Evolutionary conservation across 2,329 filamentous ascomycete species (phyloP), one percentile per base, ranked within the genome.

Genomic region (Huntiella omanensis): DNA sequence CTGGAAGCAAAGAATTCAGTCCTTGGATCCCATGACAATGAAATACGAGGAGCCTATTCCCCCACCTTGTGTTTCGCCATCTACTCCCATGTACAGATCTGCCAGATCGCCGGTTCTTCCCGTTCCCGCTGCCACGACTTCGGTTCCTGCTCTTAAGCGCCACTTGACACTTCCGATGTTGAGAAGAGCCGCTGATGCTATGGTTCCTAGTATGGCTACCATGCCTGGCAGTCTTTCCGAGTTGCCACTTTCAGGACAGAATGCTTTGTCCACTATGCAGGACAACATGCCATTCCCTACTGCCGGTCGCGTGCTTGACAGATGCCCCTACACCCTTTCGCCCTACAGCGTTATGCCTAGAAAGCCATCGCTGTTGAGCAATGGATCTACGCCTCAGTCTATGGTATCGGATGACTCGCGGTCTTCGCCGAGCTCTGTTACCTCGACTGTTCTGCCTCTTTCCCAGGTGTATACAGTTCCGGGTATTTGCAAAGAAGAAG

Each of bases 331-430:
- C 49, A 67, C 69, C 52, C 71, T 71, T 63, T 65, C 68, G 40
- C 57, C 57, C 16, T 59, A 62, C 11, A 60, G 62, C 48, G 64
- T 63, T 3, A 67, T 69, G 3, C 73, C 73, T 53, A 68, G 68
- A 54, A 56, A 62, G 43, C 56, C 54, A 43, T 62, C 64, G 2
- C 60, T 64, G 34, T 63, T 75, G 53, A 79, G 75, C 19, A 72
- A 71, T 28, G 69, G 70, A 33, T 79, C 75, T 49, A 79, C 75
- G 22, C 75, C 75, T 51, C 75, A 79, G 56, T 79, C 75, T 47
- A 78, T 79, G 74, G 61, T 79, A 40, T 78, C 75, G 49, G 75
- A 79, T 56, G 64, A 66, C 48, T 77, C 70, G 49, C 68, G 68
- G 51, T 67, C 73, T 52, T 28, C 22, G 22, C 22, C 22, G 22